A percentile compares a stretch with the other conserved stretches of the same genome.
phyloP scores from a whole-genome alignment of 495 filamentous ascomycete species.

The Penicillium tannophilum region DNA sequence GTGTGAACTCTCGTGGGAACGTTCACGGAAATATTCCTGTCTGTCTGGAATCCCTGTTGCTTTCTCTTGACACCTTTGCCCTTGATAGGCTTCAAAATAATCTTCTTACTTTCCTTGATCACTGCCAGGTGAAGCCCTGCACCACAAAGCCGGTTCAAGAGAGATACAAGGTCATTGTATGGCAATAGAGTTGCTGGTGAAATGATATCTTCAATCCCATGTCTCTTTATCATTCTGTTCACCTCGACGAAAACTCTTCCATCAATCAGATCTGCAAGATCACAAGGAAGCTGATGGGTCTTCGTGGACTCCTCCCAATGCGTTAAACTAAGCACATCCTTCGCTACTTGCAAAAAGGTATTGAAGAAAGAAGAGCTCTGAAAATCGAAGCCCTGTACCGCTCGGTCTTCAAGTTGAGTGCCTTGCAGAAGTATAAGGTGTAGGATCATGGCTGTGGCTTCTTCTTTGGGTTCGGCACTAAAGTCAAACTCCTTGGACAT shows the following conservation, averaged over 20 bases:
- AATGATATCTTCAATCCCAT: background rate
- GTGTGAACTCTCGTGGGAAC: no score
- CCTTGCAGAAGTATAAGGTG: background rate
- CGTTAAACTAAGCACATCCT: background rate
- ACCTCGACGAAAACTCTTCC: slow-evolving; percentile 56
- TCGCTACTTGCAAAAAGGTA: background rate
- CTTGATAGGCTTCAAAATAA: background rate
- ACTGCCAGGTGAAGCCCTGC: no score
- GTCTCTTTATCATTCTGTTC: background rate
- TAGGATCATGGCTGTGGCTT: background rate
- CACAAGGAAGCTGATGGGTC: slow-evolving; percentile 31
- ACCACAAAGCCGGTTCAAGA: background rate
- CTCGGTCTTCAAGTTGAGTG: background rate
- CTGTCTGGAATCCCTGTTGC: background rate
- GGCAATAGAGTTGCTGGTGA: background rate
- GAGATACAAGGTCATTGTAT: background rate
- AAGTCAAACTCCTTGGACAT: background rate
- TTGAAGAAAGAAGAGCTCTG: background rate
- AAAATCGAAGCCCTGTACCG: background rate
- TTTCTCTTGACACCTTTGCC: background rate
- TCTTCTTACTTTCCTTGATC: background rate
- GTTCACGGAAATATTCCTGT: no score
- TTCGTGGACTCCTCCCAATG: slow-evolving; percentile 9
- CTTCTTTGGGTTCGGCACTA: background rate
- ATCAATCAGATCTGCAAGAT: slow-evolving; percentile 66